Conservation (phyloP, 176 grass and related monocot genomes). For the Avena insularis region DNA sequence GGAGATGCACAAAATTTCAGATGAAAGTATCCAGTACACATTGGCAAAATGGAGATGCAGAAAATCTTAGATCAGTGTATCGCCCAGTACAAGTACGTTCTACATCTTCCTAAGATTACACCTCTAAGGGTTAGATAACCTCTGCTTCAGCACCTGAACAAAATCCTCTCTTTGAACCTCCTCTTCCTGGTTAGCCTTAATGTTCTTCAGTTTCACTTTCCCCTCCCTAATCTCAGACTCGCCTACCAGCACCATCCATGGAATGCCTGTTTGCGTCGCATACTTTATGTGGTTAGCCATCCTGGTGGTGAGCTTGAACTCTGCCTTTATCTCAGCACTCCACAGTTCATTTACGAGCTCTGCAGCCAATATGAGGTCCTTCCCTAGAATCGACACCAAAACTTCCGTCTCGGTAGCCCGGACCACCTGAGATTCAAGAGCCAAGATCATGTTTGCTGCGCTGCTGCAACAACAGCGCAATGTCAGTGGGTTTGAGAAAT, state of each 20-base stretch:
- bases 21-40: not conserved
- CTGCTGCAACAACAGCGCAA: not conserved
- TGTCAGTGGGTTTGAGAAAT: constrained; percentile 17
- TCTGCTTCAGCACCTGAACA: constrained; percentile 63
- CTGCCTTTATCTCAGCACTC: constrained; percentile 88
- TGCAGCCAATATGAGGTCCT: constrained; percentile 75
- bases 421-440: constrained; percentile 48
- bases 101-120: not conserved
- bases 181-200: constrained; percentile 62
- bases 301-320: constrained; percentile 84
- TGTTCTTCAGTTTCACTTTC: constrained; percentile 80
- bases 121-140: constrained; percentile 38
- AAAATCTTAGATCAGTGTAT: not conserved
- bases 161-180: constrained; percentile 60
- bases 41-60: not conserved
- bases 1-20: not conserved
- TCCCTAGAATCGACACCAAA: constrained; percentile 84
- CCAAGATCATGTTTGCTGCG: not conserved
- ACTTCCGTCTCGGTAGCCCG: constrained; percentile 86
- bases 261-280: constrained; percentile 63
- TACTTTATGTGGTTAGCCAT: constrained; percentile 72
- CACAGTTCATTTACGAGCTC: constrained; percentile 76
- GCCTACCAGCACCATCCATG: constrained; percentile 88
- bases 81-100: not conserved
- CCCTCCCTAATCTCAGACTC: constrained; percentile 58